Evolutionary conservation across 2,329 filamentous ascomycete species (phyloP).

Genomic region (Botryotinia narcissicola): DNA sequence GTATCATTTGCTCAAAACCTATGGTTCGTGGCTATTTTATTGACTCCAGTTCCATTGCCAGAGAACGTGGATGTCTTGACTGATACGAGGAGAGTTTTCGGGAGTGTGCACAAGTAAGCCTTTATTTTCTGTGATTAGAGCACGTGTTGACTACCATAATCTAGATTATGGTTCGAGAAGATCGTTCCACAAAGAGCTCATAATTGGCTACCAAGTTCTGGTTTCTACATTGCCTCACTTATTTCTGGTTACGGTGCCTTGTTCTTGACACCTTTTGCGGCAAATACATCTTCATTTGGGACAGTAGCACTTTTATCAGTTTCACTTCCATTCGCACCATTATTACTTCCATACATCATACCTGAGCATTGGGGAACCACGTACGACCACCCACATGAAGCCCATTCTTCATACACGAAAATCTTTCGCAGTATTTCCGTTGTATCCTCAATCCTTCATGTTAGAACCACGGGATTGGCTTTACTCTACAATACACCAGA

Average conservation of each 20-base stretch:
- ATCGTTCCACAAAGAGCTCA: slow-evolving; percentile 44
- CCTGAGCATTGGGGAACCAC: slow-evolving; percentile 50
- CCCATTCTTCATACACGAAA: slow-evolving; percentile 44
- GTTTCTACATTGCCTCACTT: slow-evolving; percentile 40
- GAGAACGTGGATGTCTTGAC: slow-evolving; percentile 34
- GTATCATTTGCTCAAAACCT: slow-evolving; percentile 62
- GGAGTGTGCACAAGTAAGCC: slow-evolving; percentile 16
- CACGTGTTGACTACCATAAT: slow-evolving; percentile 27
- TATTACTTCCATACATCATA: slow-evolving; percentile 48
- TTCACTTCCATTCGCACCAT: slow-evolving; percentile 45
- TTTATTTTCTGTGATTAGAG: not conserved
- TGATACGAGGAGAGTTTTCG: slow-evolving; percentile 3
- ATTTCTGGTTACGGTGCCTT: slow-evolving; percentile 41
- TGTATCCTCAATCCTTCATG: slow-evolving; percentile 46
- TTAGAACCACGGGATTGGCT: slow-evolving; percentile 44
- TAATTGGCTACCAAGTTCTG: slow-evolving; percentile 45
- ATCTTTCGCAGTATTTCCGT: slow-evolving; percentile 50
- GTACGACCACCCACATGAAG: slow-evolving; percentile 42
- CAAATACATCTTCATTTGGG: slow-evolving; percentile 44
- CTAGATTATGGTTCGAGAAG: slow-evolving; percentile 38
- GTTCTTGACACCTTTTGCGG: slow-evolving; percentile 43
- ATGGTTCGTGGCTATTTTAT: slow-evolving; percentile 58
- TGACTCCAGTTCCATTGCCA: slow-evolving; percentile 51
- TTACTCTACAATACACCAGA: slow-evolving; percentile 49
- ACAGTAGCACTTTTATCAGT: slow-evolving; percentile 39